Base-by-base conservation (phyloP, 768 basidiomycete genomes). In the Steccherinum ochraceum region DNA sequence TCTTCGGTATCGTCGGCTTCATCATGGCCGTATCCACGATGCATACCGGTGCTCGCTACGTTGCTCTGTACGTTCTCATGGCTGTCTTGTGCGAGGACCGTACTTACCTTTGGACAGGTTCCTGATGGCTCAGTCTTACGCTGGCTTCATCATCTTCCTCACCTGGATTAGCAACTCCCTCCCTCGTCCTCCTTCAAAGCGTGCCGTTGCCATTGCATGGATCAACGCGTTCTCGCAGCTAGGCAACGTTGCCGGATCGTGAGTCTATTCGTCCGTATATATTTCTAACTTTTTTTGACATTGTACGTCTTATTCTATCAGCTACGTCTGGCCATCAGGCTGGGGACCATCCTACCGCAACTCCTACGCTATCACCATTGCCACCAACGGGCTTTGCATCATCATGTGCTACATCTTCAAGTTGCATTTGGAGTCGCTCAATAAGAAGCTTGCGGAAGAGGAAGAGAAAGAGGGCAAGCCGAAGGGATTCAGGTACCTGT, bases 131-230 rank as follows among this genome's bases (percentile, higher is more conserved):
- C 81, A 84, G 57, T 80, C 80, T 0, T 88, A 86, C 58, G 73
- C 83, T 0, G 88, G 79, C 3, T 88, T 85, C 66, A 78, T 90
- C 55, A 75, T 77, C 49, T 83, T 86, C 59, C 68, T 69, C 62
- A 68, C 75, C 4, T 77, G 76, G 80, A 69, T 77, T 48, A 74
- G 73, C 46, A 78, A 74, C 54, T 73, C 74, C 13, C 72, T 95
- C 68, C 80, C 89, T 23, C 79, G 80, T n/a, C 83, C 92, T 21
- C 76, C 89, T 3, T 81, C 84, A n/a, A 94, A 93, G 67, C 83
- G 92, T 3, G 87, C 92, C 2, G 85, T 93, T n/a, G 85, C 85
- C 12, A 73, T 95, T 45, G 92, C 90, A 1, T 68, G 89, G 53
- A 79, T 93, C 59, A 92, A 93, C 64, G 80, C 84, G 40, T 80